Base-by-base conservation (phyloP, 2,329 filamentous ascomycete species). In the Colletotrichum sidae region DNA sequence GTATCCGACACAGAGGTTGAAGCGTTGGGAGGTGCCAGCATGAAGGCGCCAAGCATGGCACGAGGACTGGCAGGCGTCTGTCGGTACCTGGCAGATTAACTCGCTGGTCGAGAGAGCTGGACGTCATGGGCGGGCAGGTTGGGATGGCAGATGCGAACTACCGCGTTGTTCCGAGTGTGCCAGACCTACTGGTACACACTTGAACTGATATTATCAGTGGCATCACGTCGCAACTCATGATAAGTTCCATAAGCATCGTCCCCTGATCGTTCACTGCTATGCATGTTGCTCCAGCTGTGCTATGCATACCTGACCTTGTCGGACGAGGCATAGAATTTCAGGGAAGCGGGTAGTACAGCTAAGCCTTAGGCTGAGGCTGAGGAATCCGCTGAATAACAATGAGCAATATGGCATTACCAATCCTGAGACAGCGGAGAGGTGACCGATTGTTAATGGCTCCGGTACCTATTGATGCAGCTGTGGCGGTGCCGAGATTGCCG, bases 91-190 rank as follows among this genome's bases (percentile, higher is more conserved):
- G 42, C 11, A 46, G 13, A 53, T 11, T 51, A 55, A 60, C 34
- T 17, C 8, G 11, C 39, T 25, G 50, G 49, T 34, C 17, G 12
- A 55, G 33, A 45, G 39, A 25, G 50, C 15, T 17, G 45, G 25
- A 61, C 45, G 57, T 56, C 57, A 62, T 65, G 39, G 25, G 25
- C 41, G 42, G 55, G 46, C 51, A 25, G 25, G 41, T 59, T 64
- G 60, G 60, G 60, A 63, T 64, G 60, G 35, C 60, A 63, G 60
- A 37, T 52, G 54, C 47, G 49, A 13, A 57, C 35, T 25, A 25
- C 3, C 25, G 4, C 25, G 25, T 25, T 25, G 34, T 46, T 15
- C 42, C 12, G 12, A 15, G 13, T 44, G 42, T 33, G 44, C 44
- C 33, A 1, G 34, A 25, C 25, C 25, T 25, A 25, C 25, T 25